Conservation (phyloP, 192 early-diverging fungal genomes). For the Tieghemiomyces parasiticus region DNA sequence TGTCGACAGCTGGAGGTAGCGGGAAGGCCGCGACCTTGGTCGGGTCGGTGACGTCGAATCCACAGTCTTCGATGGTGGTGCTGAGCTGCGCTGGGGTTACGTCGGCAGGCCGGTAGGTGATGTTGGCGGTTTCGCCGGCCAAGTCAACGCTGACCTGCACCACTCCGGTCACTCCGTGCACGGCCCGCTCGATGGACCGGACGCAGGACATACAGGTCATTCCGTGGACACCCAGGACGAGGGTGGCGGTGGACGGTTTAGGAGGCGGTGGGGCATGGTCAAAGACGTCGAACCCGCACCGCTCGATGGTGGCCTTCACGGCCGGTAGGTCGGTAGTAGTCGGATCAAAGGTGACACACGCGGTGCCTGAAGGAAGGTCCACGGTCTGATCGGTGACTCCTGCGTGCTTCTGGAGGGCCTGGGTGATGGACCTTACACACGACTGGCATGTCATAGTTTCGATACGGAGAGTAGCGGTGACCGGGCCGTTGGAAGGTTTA, state of each 20-base stretch:
- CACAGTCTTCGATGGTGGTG: conserved; percentile 41
- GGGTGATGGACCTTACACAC: conserved; percentile 59
- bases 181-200: conserved; percentile 37
- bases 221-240: conserved; percentile 49
- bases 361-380: conserved; percentile 35
- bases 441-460: conserved; percentile 69
- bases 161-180: conserved; percentile 27
- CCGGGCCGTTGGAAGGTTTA: neutral
- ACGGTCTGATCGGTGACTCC: conserved; percentile 41
- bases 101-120: conserved; percentile 10
- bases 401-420: conserved; percentile 25
- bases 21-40: neutral
- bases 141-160: conserved; percentile 42
- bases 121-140: conserved; percentile 18
- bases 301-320: conserved; percentile 43
- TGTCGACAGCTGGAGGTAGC: too few relatives aligned
- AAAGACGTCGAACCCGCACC: conserved; percentile 52
- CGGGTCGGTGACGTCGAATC: conserved; percentile 34
- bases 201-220: conserved; percentile 87
- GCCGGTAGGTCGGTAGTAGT: conserved; percentile 13
- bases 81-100: conserved; percentile 10
- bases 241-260: too few relatives aligned
- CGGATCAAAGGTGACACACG: conserved; percentile 37
- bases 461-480: conserved; percentile 13
- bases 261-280: conserved; percentile 9